Evolutionary conservation across 2,329 filamentous ascomycete genomes (phyloP), one percentile per base, ranked within the genome.

Genomic region (Penicillium psychrosexuale): DNA sequence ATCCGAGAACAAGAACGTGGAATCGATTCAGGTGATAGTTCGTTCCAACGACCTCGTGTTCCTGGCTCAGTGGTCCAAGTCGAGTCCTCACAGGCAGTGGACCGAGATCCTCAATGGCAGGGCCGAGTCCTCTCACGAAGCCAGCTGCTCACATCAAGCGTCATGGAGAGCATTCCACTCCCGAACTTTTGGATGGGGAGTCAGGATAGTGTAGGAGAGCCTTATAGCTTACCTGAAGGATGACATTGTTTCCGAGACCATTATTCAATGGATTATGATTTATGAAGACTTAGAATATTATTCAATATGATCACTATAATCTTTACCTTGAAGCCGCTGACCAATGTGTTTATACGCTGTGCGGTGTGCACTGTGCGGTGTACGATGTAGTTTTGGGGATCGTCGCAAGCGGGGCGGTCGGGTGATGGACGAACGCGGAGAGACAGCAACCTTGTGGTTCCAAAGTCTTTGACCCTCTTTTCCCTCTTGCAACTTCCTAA

Each of bases 131-230:
- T 76, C 7, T 68, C 68, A 11, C 62, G 64, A 3, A 73, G 70
- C 45, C 71, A 75, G 39, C 63, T 75, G 40, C 58, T 77, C 27
- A 73, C 73, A 0, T 74, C 74, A 2, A 76, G 72, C 54, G 65
- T 77, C 17, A 75, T 77, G 74, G 74, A 77, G 48, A 77, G 74
- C 56, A 63, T 76, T 46, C 72, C 74, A 7, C 51, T 73, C n/a
- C 74, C 74, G 3, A 65, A 64, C 5, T 68, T 72, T 17, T 74
- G 72, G 67, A 66, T 68, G 60, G 66, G 66, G 7, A 76, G 71
- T 48, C 71, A 75, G 55, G 70, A 73, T 49, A 73, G 67, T 59
- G 63, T 71, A 28, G 69, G 70, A 33, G 72, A 74, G 45, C 72
- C 70, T 24, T 74, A 74, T 57, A 69, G 62, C 51, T 51, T 66